Conservation (phyloP, 352 stramenopile species). For the Phytopythium mirpurense region DNA sequence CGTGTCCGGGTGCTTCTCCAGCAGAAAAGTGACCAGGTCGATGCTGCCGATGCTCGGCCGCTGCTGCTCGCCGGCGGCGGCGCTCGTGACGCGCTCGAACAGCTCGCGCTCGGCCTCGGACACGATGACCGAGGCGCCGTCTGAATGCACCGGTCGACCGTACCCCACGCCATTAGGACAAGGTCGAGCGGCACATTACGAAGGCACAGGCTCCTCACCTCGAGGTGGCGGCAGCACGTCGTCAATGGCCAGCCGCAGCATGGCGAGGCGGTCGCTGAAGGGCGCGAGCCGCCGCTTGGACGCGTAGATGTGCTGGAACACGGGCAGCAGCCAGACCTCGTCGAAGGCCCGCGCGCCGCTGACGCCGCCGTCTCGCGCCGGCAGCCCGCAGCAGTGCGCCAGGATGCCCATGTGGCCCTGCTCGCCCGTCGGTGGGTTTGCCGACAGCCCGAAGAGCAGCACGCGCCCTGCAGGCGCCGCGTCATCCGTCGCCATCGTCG, state of each 20-base stretch:
- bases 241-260: slow-evolving; percentile 60
- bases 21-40: slow-evolving; percentile 61
- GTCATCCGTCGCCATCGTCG: neutral
- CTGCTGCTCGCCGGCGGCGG: slow-evolving; percentile 9
- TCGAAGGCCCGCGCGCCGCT: slow-evolving; percentile 35
- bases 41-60: slow-evolving; percentile 64
- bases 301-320: slow-evolving; percentile 88
- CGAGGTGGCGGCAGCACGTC: slow-evolving; percentile 15
- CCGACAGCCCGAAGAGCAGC: slow-evolving; percentile 82
- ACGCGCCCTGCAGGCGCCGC: slow-evolving; percentile 27
- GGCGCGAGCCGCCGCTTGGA: slow-evolving; percentile 69
- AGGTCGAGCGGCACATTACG: neutral
- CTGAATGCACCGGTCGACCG: no score
- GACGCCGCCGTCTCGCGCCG: neutral
- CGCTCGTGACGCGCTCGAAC: slow-evolving; percentile 32
- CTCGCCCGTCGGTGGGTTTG: slow-evolving; percentile 72
- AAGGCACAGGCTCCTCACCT: neutral
- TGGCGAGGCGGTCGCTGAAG: slow-evolving; percentile 67
- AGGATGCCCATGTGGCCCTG: slow-evolving; percentile 80
- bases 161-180: neutral
- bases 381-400: slow-evolving; percentile 37
- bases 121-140: slow-evolving; percentile 35
- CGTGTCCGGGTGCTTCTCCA: slow-evolving; percentile 32
- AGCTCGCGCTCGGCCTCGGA: slow-evolving; percentile 64
- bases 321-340: slow-evolving; percentile 86